These are phyloP conservation scores for Pouteria glomerata DNA, from an alignment of 148 eudicot species.

Conservation along the genomic window DNA sequence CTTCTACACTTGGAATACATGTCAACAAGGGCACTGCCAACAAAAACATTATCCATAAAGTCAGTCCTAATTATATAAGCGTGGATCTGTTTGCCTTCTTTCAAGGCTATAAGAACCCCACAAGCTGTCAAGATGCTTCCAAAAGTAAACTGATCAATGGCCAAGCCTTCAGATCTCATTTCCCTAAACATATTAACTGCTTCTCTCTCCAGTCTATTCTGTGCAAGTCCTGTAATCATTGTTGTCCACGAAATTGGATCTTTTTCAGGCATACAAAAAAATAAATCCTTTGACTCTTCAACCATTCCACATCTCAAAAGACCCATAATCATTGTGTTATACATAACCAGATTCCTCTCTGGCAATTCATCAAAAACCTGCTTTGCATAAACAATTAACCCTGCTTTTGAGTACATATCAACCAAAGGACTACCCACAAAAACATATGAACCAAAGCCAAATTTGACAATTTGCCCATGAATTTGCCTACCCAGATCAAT, in stretches of 20 bases:
- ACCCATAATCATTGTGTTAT: slow-evolving; percentile 76
- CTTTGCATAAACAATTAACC: slow-evolving; percentile 43
- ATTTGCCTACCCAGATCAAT: slow-evolving; percentile 57
- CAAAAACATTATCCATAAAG: slow-evolving; percentile 51
- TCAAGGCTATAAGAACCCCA: slow-evolving; percentile 52
- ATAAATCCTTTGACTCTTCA: slow-evolving; percentile 44
- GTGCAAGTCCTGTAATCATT: slow-evolving; percentile 68
- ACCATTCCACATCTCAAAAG: slow-evolving; percentile 63
- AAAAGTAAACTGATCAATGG: slow-evolving; percentile 73
- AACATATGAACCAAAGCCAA: slow-evolving; percentile 61
- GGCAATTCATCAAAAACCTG: slow-evolving; percentile 59
- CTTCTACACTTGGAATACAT: slow-evolving; percentile 75
- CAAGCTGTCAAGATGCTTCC: slow-evolving; percentile 83
- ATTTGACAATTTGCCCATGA: slow-evolving; percentile 71
- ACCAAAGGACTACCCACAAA: slow-evolving; percentile 83
- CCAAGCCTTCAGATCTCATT: slow-evolving; percentile 53
- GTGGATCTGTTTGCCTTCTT: slow-evolving; percentile 81
- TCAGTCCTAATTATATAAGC: slow-evolving; percentile 50
- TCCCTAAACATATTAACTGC: slow-evolving; percentile 48
- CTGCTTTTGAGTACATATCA: slow-evolving; percentile 80
- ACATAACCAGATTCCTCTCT: slow-evolving; percentile 76
- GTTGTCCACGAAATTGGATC: slow-evolving; percentile 88
- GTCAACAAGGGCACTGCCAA: slow-evolving; percentile 85
- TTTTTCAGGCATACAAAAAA: slow-evolving; percentile 48
- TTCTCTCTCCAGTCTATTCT: slow-evolving; percentile 52